Evolutionary conservation across 1,139 yeast species (phyloP).

Genomic region (Yamadazyma friedrichii): DNA sequence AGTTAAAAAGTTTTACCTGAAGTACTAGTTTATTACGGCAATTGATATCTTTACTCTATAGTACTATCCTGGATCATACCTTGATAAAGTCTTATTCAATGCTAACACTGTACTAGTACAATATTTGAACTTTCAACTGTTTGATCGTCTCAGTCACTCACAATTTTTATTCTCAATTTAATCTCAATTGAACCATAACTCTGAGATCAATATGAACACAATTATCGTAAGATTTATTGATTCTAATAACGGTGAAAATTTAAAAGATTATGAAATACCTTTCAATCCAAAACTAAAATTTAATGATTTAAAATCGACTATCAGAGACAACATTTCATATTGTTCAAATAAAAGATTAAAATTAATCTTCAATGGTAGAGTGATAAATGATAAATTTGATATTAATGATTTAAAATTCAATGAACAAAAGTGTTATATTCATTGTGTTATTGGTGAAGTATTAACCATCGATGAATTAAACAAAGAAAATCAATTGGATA

Average conservation of each 20-base stretch:
- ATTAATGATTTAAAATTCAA: conserved; percentile 43
- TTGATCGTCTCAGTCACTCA: no score
- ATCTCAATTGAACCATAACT: not conserved
- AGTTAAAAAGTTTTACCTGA: no score
- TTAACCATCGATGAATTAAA: conserved; percentile 57
- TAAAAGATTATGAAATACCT: conserved; percentile 11
- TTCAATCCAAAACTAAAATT: conserved; percentile 5
- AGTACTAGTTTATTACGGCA: no score
- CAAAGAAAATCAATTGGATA: conserved; percentile 63
- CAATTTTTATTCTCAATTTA: no score
- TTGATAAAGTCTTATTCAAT: no score
- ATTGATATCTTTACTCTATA: no score
- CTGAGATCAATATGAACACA: conserved; percentile 1
- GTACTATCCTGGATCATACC: no score
- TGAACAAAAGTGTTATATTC: conserved; percentile 51
- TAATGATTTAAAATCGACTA: conserved; percentile 18
- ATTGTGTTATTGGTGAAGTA: conserved; percentile 78
- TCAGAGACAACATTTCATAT: conserved; percentile 26
- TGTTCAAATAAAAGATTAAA: conserved; percentile 54
- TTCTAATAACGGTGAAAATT: conserved; percentile 14
- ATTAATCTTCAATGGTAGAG: conserved; percentile 73
- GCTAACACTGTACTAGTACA: no score
- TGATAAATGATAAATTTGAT: conserved; percentile 59
- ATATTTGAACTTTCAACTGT: no score
- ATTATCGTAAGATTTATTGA: conserved; percentile 15